Evolutionary conservation across 345 rosid genomes (phyloP).

Genomic region (Citrus hindsii): DNA sequence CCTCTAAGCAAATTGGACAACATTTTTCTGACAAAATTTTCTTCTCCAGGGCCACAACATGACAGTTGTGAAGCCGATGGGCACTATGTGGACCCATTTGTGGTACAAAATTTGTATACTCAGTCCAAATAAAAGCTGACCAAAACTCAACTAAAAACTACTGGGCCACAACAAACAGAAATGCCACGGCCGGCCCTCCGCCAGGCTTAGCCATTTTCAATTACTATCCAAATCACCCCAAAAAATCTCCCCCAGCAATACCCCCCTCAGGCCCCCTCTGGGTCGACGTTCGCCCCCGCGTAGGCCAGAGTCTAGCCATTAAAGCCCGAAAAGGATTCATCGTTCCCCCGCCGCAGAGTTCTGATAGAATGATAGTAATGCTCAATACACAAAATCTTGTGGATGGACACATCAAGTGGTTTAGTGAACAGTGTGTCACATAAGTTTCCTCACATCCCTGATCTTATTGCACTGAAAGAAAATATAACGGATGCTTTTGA

Average conservation of each 20-base stretch:
- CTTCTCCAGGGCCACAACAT: slow-evolving; percentile 21
- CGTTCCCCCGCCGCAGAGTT: slow-evolving; percentile 35
- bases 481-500: slow-evolving; percentile 35
- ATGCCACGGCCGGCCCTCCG: slow-evolving; percentile 26
- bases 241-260: too few relatives aligned
- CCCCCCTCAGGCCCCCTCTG: slow-evolving; percentile 44
- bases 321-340: slow-evolving; percentile 43
- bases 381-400: slow-evolving; percentile 59
- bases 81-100: slow-evolving; percentile 65
- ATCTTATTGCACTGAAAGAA: slow-evolving; percentile 52
- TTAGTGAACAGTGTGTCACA: slow-evolving; percentile 64
- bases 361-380: slow-evolving; percentile 49
- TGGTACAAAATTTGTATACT: slow-evolving; percentile 57
- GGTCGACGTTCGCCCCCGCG: slow-evolving; percentile 31
- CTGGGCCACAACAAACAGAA: slow-evolving; percentile 54
- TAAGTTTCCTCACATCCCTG: slow-evolving; percentile 51
- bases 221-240: slow-evolving; percentile 64
- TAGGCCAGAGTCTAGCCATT: slow-evolving; percentile 49
- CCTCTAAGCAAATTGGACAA: not conserved
- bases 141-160: slow-evolving; percentile 58
- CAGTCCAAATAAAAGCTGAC: slow-evolving; percentile 53
- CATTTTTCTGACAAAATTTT: not conserved
- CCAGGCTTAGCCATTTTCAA: slow-evolving; percentile 44
- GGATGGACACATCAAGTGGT: slow-evolving; percentile 40
- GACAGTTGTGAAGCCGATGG: slow-evolving; percentile 80